Conservation (phyloP, 1,139 yeast species). For the Blastobotrys petasosporus region DNA sequence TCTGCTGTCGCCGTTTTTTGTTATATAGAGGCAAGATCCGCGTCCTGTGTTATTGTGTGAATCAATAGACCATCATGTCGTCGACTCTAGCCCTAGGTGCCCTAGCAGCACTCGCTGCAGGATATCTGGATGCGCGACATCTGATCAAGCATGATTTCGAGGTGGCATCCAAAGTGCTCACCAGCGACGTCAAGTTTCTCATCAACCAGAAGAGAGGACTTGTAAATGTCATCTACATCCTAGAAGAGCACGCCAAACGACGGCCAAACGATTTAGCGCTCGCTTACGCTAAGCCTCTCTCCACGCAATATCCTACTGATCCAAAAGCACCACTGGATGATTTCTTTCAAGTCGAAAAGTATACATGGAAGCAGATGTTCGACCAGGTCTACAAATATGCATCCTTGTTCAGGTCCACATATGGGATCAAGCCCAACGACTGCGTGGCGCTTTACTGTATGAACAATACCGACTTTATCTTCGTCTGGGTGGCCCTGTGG, state of each 20-base stretch:
- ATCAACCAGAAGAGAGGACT: slow-evolving; percentile 4
- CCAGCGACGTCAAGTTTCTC: slow-evolving; percentile 2
- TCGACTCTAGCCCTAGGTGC: slow-evolving; percentile 20
- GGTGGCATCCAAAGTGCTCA: not conserved
- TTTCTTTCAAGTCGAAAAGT: slow-evolving; percentile 54
- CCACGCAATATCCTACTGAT: slow-evolving; percentile 14
- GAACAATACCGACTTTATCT: slow-evolving; percentile 75
- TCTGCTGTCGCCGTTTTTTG: not conserved
- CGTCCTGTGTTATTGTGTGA: too few relatives aligned
- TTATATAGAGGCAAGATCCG: too few relatives aligned
- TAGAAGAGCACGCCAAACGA: slow-evolving; percentile 47
- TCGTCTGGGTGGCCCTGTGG: slow-evolving; percentile 85
- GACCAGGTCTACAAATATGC: slow-evolving; percentile 61
- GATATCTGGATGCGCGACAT: slow-evolving; percentile 31
- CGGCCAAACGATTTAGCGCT: slow-evolving; percentile 54
- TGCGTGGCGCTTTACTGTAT: slow-evolving; percentile 73
- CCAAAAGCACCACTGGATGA: slow-evolving; percentile 37
- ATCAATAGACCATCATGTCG: not conserved
- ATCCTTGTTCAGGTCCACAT: slow-evolving; percentile 54
- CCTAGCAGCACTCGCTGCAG: slow-evolving; percentile 26
- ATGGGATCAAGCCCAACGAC: slow-evolving; percentile 60
- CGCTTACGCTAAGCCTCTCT: slow-evolving; percentile 46
- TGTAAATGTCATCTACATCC: slow-evolving; percentile 35
- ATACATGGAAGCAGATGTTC: slow-evolving; percentile 64
- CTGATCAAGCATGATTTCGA: slow-evolving; percentile 28